These are phyloP conservation scores for Anethum foeniculum DNA, from an alignment of 140 eudicot genomes.

Conservation along the genomic window DNA sequence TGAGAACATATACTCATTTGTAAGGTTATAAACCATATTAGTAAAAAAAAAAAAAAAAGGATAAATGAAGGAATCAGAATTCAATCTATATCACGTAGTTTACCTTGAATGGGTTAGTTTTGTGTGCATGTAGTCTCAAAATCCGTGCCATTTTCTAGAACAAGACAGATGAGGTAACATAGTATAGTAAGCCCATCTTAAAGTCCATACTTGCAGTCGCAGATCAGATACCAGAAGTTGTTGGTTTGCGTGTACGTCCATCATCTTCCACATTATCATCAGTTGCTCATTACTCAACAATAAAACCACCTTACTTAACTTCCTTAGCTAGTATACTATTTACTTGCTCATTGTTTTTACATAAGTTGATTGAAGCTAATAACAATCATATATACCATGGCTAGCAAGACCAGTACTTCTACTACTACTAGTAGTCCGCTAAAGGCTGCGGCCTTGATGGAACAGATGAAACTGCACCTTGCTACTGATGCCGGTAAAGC, in stretches of 20 bases:
- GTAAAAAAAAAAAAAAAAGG: no score
- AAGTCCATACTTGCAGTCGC: neutral
- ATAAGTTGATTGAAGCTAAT: neutral
- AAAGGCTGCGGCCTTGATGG: conserved; percentile 74
- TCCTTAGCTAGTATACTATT: neutral
- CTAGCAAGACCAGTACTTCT: neutral
- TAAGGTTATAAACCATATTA: no score
- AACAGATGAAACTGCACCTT: conserved; percentile 76
- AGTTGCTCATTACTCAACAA: neutral
- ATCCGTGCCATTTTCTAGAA: neutral
- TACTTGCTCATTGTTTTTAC: neutral
- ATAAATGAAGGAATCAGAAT: neutral
- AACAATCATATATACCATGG: neutral
- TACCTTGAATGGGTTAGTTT: neutral
- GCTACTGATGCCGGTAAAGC: conserved; percentile 70
- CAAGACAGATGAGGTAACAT: neutral
- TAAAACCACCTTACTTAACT: neutral
- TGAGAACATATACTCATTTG: no score
- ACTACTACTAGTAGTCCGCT: neutral
- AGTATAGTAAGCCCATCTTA: neutral
- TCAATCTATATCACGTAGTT: neutral
- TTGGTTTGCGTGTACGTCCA: conserved; percentile 2
- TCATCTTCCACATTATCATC: neutral
- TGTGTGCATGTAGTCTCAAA: neutral
- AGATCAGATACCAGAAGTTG: neutral